phyloP scores from a whole-genome alignment of 306 rosid genomes.

The Quercus suber region DNA sequence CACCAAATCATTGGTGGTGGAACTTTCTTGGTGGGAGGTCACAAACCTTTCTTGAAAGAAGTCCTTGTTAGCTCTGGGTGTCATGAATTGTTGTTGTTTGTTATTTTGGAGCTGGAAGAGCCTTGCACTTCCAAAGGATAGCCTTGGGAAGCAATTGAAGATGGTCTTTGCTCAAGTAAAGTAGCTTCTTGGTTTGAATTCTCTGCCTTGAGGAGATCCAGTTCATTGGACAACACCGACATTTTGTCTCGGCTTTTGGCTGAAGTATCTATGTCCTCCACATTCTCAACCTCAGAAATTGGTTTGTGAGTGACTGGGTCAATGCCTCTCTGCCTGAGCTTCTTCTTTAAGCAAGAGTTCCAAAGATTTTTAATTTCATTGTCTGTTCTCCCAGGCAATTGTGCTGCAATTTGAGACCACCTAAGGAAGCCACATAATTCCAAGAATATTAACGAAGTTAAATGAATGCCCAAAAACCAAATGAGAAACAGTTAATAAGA shows the following conservation, averaged over 20 bases:
- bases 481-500: neutral
- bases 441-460: conserved; percentile 5
- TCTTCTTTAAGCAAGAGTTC: conserved; percentile 87
- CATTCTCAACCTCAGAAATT: conserved; percentile 46
- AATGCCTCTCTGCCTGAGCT: conserved; percentile 76
- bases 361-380: conserved; percentile 91
- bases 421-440: conserved; percentile 32
- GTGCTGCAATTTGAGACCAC: conserved; percentile 92
- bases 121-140: conserved; percentile 33
- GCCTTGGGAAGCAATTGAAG: conserved; percentile 27
- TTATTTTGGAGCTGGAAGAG: conserved; percentile 26
- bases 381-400: conserved; percentile 84
- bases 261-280: conserved; percentile 24
- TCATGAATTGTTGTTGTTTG: conserved; percentile 16
- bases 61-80: conserved; percentile 28
- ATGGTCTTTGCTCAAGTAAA: conserved; percentile 36
- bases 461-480: neutral
- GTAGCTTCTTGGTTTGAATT: conserved; percentile 33
- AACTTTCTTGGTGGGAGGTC: conserved; percentile 27
- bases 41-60: conserved; percentile 35
- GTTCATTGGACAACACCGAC: conserved; percentile 31
- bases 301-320: conserved; percentile 84
- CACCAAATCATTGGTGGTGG: conserved; percentile 37
- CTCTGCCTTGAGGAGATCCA: conserved; percentile 42
- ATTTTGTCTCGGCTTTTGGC: conserved; percentile 28